A percentile compares a stretch with the other conserved stretches of the same genome.
Evolutionary conservation across 1,139 yeast species (phyloP).

Genomic region (Zygosaccharomyces pseudobailii): DNA sequence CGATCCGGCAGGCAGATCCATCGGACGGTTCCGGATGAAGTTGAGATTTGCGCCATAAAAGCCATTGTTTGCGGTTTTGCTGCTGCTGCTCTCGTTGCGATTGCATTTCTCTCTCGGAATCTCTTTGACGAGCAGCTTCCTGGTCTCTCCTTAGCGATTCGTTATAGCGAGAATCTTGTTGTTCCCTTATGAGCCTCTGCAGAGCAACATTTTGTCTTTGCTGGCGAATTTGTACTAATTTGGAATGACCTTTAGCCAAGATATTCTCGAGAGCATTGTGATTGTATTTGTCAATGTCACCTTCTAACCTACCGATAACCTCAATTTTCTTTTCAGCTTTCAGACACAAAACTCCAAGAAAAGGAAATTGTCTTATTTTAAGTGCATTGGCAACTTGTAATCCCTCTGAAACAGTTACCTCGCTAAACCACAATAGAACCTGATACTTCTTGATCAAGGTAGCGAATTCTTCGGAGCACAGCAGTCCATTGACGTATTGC

Average conservation of each 20-base stretch:
- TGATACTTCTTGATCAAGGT: conserved; percentile 46
- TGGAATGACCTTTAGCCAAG: conserved; percentile 55
- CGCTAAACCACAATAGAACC: conserved; percentile 83
- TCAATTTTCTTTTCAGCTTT: conserved; percentile 55
- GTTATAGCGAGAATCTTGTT: conserved; percentile 77
- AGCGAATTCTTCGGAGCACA: conserved; percentile 51
- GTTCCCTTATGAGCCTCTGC: conserved; percentile 57
- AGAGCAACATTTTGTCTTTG: conserved; percentile 59
- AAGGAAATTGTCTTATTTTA: conserved; percentile 72
- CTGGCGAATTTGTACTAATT: conserved; percentile 51
- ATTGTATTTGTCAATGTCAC: conserved; percentile 36
- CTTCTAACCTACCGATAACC: conserved; percentile 66
- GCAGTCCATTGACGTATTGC: conserved; percentile 50
- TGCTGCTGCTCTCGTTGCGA: conserved; percentile 25
- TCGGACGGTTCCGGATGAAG: conserved; percentile 38
- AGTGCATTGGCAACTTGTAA: conserved; percentile 77
- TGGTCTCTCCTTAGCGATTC: conserved; percentile 50
- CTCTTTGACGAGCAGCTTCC: conserved; percentile 36
- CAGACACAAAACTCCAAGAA: conserved; percentile 62
- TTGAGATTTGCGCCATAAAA: conserved; percentile 42
- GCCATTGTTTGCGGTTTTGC: conserved; percentile 38
- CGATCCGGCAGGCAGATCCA: conserved; percentile 43
- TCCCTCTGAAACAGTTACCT: conserved; percentile 68
- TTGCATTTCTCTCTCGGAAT: conserved; percentile 27
- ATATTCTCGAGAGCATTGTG: conserved; percentile 38